Conservation (phyloP, 1,139 yeast species). For the Nakaseomyces delphensis region DNA sequence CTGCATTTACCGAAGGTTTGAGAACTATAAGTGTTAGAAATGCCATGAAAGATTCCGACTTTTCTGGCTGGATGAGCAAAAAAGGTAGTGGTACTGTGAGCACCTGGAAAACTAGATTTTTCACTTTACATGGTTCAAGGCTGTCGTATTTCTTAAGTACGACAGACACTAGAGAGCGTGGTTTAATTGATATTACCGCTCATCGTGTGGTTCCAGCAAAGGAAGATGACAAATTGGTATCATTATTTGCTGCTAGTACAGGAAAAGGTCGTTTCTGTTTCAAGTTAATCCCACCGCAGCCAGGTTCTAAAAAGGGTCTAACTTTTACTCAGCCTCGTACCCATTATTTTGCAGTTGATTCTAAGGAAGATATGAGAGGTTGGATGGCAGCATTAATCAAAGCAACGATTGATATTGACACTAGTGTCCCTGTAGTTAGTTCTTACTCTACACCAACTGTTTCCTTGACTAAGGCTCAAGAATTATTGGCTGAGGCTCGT, state of each 20-base stretch:
- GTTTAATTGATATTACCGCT: slow-evolving; percentile 89
- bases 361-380: slow-evolving; percentile 80
- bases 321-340: slow-evolving; percentile 95
- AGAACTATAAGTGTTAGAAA: slow-evolving; percentile 66
- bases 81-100: slow-evolving; percentile 78
- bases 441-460: slow-evolving; percentile 94
- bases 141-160: slow-evolving; percentile 78
- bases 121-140: slow-evolving; percentile 86
- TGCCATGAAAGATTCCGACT: slow-evolving; percentile 66
- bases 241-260: slow-evolving; percentile 84
- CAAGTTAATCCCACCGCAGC: slow-evolving; percentile 93
- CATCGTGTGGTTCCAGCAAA: slow-evolving; percentile 77
- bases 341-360: slow-evolving; percentile 92
- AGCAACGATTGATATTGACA: slow-evolving; percentile 94
- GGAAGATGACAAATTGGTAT: slow-evolving; percentile 68
- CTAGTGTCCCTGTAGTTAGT: slow-evolving; percentile 84
- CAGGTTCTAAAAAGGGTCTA: slow-evolving; percentile 89
- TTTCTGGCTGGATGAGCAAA: slow-evolving; percentile 94
- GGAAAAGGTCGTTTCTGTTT: slow-evolving; percentile 91
- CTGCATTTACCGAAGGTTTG: slow-evolving; percentile 92
- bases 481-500: slow-evolving; percentile 70
- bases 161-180: slow-evolving; percentile 77
- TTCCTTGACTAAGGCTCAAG: slow-evolving; percentile 78
- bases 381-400: slow-evolving; percentile 96
- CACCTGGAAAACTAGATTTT: slow-evolving; percentile 85